Percentiles rank a stretch among this genome's conserved stretches.
Conservation (phyloP, 2,329 filamentous ascomycete genomes). For the Fusarium abutilonis region DNA sequence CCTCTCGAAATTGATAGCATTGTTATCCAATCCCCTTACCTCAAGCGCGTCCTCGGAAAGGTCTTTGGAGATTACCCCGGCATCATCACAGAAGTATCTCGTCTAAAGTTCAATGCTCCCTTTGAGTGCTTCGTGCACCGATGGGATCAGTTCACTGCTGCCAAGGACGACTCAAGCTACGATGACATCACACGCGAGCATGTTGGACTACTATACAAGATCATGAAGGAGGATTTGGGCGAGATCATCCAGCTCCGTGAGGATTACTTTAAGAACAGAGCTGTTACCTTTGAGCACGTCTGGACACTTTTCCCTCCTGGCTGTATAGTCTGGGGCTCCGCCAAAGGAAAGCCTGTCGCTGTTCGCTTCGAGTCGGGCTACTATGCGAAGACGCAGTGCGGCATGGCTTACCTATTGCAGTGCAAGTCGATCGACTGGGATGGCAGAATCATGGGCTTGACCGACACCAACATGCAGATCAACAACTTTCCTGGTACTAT, state of each 20-base stretch:
- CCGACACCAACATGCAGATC: constrained; percentile 50
- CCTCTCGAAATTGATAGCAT: constrained; percentile 70
- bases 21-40: constrained; percentile 68
- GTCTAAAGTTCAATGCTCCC: constrained; percentile 67
- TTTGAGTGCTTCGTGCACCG: constrained; percentile 74
- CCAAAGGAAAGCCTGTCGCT: constrained; percentile 53
- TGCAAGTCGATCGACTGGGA: constrained; percentile 60
- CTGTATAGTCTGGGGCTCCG: constrained; percentile 52
- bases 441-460: constrained; percentile 58
- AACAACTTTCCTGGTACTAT: constrained; percentile 56
- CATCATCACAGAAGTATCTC: constrained; percentile 66
- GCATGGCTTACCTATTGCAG: constrained; percentile 52
- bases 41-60: constrained; percentile 65
- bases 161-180: constrained; percentile 53
- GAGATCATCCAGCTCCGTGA: constrained; percentile 60
- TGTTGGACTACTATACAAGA: constrained; percentile 57
- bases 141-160: constrained; percentile 61
- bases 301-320: constrained; percentile 65
- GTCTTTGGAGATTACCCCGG: constrained; percentile 69
- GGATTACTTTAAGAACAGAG: constrained; percentile 63
- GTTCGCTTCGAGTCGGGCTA: constrained; percentile 52
- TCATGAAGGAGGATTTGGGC: constrained; percentile 62
- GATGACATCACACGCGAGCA: constrained; percentile 58
- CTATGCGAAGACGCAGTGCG: constrained; percentile 52
- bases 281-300: constrained; percentile 62